Base-by-base conservation (phyloP, 345 rosid species). In the Pugionium dolabratum region DNA sequence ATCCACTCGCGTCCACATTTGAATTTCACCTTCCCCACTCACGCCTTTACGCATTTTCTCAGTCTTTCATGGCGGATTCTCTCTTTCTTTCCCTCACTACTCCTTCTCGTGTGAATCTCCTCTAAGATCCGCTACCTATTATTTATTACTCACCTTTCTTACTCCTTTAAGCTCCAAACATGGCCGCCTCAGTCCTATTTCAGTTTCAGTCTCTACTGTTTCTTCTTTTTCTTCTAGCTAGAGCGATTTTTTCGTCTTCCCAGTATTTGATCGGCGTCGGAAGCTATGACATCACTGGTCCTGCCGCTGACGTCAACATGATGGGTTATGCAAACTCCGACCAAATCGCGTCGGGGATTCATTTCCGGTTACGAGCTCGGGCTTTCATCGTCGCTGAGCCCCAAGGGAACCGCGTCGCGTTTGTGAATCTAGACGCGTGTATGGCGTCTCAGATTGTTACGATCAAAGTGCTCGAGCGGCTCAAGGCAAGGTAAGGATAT, bases 251-350 rank as follows among this genome's bases (percentile, higher is more conserved):
- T 5, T 54, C 70, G 2, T 63, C 69, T 48, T 82, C 93, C 11
- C 66, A 83, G 66, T 87, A 88, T 55, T 79, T 91, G 70, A 79
- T 89, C 47, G 99, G 99, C 25, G 85, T 95, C 1, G 97, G 99
- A 64, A 95, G 93, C 83, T 91, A 91, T 53, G 99, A 95, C 82
- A 95, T 95, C 63, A 91, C 97, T 2, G 97, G 97, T 33, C 99
- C 99, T 3, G 99, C 97, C 5, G 97, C 99, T 40, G 96, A 95
- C 78, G 99, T 95, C 57, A 95, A 95, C 70, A 87, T 95, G 97
- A 95, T 95, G 99, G 99, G 99, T 0, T 95, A 95, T 69, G 96
- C 99, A 3, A 84, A 87, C 64, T 69, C 77, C 3, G 96, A 85
- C 1, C 99, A 95, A 83, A 77, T 76, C 53, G 78, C 96, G 1